These are phyloP conservation scores for Tolypocladium ovalisporum DNA, from an alignment of 2,329 filamentous ascomycete genomes.

Conservation along the genomic window DNA sequence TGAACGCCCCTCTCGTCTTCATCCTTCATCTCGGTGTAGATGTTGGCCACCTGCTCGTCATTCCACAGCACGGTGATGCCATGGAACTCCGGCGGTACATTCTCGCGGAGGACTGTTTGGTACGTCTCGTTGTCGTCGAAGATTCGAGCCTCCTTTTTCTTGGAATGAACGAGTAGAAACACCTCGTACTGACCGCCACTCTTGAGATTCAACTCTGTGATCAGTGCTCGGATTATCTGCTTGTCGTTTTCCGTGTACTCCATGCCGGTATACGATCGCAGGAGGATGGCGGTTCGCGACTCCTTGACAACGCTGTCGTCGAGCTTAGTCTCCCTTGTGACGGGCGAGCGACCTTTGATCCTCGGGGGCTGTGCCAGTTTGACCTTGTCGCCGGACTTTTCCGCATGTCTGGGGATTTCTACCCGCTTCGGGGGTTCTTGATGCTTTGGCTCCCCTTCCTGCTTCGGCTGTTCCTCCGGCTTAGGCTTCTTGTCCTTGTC, in stretches of 20 bases:
- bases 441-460: background rate
- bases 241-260: constrained; percentile 70
- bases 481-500: background rate
- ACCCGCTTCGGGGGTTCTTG: background rate
- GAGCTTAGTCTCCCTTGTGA: constrained; percentile 3
- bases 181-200: constrained; percentile 75
- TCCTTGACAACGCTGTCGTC: constrained; percentile 22
- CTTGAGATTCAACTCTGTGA: constrained; percentile 64
- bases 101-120: constrained; percentile 45
- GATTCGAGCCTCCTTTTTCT: constrained; percentile 46
- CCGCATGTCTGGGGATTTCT: background rate
- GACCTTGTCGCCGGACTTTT: background rate
- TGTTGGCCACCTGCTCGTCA: constrained; percentile 59
- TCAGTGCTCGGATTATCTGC: constrained; percentile 66
- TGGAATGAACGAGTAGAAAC: constrained; percentile 70
- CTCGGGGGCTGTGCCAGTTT: background rate
- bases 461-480: background rate
- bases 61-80: constrained; percentile 67
- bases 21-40: constrained; percentile 67
- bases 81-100: constrained; percentile 59
- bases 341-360: constrained; percentile 6
- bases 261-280: constrained; percentile 67
- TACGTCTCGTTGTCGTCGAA: constrained; percentile 50
- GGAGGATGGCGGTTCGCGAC: constrained; percentile 58
- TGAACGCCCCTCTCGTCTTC: constrained; percentile 42